Base-by-base conservation (phyloP, 306 rosid species). In the Bauhinia variegata region DNA sequence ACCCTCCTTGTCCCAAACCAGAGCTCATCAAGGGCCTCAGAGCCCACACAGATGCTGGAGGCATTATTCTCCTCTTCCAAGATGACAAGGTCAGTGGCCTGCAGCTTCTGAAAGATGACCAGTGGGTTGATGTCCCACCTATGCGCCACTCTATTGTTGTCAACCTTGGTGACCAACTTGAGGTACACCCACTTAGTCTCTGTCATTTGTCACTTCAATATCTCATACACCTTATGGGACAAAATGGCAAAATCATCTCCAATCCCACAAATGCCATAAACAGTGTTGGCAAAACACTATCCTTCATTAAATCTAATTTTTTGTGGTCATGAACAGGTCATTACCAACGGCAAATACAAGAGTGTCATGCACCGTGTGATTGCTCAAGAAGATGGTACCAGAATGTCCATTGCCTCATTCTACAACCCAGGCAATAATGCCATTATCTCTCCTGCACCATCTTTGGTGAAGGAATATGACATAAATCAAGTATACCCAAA, bases 41-140 rank as follows among this genome's bases (percentile, higher is more conserved):
- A 66, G 99, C 97, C 36, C 99, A 95, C 80, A 95, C 97, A 0
- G 99, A 95, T 41, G 99, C 99, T 18, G 99, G 99, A 6, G 99
- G 99, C 64, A n/a, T 95, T 75, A 95, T 95, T 63, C 73, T 90
- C 1, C 95, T 95, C 55, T 95, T 95, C 73, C 99, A 95, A 78
- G 99, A 95, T 70, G 91, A 88, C 79, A 88, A 90, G 76, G 96
- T 95, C 80, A 88, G 97, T 64, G 99, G 99, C 6, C 80, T 95
- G 18, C 99, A 95, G 82, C 97, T 95, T 2, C 97, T 95, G 64
- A 95, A 95, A 74, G 96, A 85, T 54, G 95, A 69, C 10, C 64
- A 88, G 11, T 95, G 99, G 99, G 56, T 88, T 31, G 95, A 88
- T 75, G 99, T 95, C 63, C 99, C 99, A 0, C 99, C 97, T 6